Conservation (phyloP, 164 flowering plant genomes). For the Piper longum region DNA sequence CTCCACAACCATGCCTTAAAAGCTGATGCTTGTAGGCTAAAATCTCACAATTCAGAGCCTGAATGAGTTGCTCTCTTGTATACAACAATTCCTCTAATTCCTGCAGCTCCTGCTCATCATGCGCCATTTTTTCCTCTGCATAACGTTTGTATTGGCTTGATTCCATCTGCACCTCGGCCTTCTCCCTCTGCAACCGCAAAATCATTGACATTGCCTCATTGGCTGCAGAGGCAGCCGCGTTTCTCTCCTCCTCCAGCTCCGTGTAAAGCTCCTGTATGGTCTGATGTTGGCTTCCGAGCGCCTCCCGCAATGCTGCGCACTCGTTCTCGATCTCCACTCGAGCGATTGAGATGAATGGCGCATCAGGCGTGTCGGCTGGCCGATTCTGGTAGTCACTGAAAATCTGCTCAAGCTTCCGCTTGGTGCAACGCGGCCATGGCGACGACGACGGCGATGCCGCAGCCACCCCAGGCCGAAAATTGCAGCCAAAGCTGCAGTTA, state of each 20-base stretch:
- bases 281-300: slow-evolving; percentile 56
- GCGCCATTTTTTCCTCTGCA: slow-evolving; percentile 88
- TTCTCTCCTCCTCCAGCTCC: slow-evolving; percentile 88
- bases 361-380: neutral
- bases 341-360: slow-evolving; percentile 26
- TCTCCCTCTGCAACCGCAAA: slow-evolving; percentile 86
- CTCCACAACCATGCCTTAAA: slow-evolving; percentile 79
- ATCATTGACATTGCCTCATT: slow-evolving; percentile 98
- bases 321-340: slow-evolving; percentile 75
- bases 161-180: slow-evolving; percentile 87
- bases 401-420: slow-evolving; percentile 52
- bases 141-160: slow-evolving; percentile 74
- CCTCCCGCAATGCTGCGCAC: slow-evolving; percentile 57
- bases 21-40: slow-evolving; percentile 81
- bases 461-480: slow-evolving; percentile 3
- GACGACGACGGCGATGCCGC: neutral
- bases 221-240: slow-evolving; percentile 85
- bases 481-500: slow-evolving; percentile 48
- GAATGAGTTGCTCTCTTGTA: slow-evolving; percentile 68
- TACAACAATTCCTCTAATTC: slow-evolving; percentile 72
- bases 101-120: slow-evolving; percentile 64
- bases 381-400: slow-evolving; percentile 14
- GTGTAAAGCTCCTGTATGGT: slow-evolving; percentile 48
- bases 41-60: slow-evolving; percentile 63
- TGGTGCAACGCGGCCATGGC: slow-evolving; percentile 47